Base-by-base conservation (phyloP, 2,329 filamentous ascomycete genomes). In the Paraconiothyrium sp. region DNA sequence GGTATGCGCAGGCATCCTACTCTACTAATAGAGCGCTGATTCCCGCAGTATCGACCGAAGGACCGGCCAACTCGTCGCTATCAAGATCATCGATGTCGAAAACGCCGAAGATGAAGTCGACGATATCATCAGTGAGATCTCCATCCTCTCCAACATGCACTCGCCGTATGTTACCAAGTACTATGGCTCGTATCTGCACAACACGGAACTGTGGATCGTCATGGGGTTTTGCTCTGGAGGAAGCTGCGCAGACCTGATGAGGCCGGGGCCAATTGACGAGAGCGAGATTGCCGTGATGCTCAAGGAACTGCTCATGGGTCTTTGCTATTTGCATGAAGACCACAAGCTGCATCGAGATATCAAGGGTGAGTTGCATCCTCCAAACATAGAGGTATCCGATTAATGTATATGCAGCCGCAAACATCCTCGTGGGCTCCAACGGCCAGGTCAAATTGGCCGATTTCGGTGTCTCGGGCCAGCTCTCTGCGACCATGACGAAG, bases 151-250 rank as follows among this genome's bases (percentile, higher is more conserved):
- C 35, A 94, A 97, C 80, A 88, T 99, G 68, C 92, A 96, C 81
- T 98, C 94, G 20, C 93, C 93, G 20, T 97, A 96, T 76, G 94
- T 98, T 65, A 99, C 95, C 43, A 95, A 96, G 79, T 99, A 99
- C 84, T 93, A 97, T 82, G 95, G 95, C 68, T 97, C 94, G 59
- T 98, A 95, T 76, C 89, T 97, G 70, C 97, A 97, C 75, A 95
- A 94, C 27, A 95, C 94, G 2, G 92, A 98, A 82, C 83, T 99
- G 72, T 99, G 95, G 95, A 99, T 99, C 71, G 93, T 98, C 78
- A 99, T 99, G 95, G 95, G 99, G 80, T 99, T 95, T 75, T 99
- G 95, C 80, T 94, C 94, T 1, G 95, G 95, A 24, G 95, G 95
- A 4, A 98, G 94, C 80, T 98, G 95, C 76, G 93, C 92, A 51